phyloP scores from a whole-genome alignment of 1,284 basidiomycete genomes.

The Puccinia polysora region DNA sequence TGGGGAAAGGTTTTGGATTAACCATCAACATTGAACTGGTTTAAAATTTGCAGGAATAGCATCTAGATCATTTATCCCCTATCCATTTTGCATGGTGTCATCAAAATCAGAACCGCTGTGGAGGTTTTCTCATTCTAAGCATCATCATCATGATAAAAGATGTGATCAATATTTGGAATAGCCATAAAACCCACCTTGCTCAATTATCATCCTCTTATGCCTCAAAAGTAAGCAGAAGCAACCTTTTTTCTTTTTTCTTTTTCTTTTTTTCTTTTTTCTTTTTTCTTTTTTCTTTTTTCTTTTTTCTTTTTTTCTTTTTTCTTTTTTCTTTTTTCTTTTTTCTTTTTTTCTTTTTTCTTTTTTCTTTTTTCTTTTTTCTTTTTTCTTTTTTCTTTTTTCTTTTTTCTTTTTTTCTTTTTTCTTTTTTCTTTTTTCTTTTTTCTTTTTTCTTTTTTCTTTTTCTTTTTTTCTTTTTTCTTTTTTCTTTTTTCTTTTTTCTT shows the following conservation, averaged over 20 bases:
- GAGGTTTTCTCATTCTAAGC: no score
- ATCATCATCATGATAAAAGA: no score
- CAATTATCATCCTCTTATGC: no score
- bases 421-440: not conserved
- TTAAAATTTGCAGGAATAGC: no score
- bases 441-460: not conserved
- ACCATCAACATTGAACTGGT: no score
- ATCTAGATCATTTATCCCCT: no score
- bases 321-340: not conserved
- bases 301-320: slow-evolving; percentile 4
- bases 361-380: not conserved
- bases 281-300: slow-evolving; percentile 1
- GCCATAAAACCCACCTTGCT: no score
- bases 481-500: not conserved
- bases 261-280: not conserved
- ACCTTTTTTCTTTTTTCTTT: not conserved
- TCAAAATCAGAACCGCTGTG: no score
- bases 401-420: slow-evolving; percentile 1
- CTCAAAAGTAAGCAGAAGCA: not conserved
- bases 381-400: not conserved
- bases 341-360: not conserved
- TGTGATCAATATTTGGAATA: no score
- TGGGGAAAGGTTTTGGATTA: no score
- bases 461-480: not conserved
- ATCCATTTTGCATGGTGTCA: no score